Evolutionary conservation across 371 early-diverging fungal species (phyloP), one percentile per base, ranked within the genome.

Genomic region (Zancudomyces culisetae): DNA sequence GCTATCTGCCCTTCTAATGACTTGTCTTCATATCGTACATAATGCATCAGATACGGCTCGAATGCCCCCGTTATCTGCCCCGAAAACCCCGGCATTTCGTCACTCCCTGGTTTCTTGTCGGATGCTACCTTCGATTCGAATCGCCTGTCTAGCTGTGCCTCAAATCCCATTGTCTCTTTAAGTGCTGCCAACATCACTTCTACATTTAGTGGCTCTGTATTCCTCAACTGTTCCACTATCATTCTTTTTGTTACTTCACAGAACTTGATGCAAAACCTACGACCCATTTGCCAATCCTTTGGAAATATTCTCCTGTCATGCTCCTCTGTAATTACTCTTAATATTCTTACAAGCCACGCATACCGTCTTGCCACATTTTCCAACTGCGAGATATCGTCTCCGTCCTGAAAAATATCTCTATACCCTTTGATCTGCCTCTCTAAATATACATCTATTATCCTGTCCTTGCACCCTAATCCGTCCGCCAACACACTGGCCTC

Each of bases 331-430:
- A 78, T 80, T 3, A 73, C 75, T 60, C 87, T 87, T 24, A 92
- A 57, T 12, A 83, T 65, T 29, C 94, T 77, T 56, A 89, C 85
- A 39, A 96, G 63, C 80, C 90, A 93, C 1, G 95, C 84, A 64
- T 86, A 94, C n/a, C 97, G 74, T 21, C 90, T 72, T 1, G 87
- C 77, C 0, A 89, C 75, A 51, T 89, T 79, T 35, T 84, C 89
- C 2, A 96, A 61, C 24, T 83, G 81, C 19, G 89, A 78, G 2
- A 84, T 86, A 59, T 93, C 95, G 42, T 83, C 86, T 47, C 76
- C 72, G 18, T 72, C 70, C 43, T 79, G 70, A 59, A 93, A 91
- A 15, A 91, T 78, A 6, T 71, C 73, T 19, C 79, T 61, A 58
- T 96, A 96, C 40, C 83, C 87, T n/a, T 77, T 72, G 45, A 94